These are phyloP conservation scores for Staphylotrichum longicolle DNA, from an alignment of 495 filamentous ascomycete genomes.

Conservation along the genomic window DNA sequence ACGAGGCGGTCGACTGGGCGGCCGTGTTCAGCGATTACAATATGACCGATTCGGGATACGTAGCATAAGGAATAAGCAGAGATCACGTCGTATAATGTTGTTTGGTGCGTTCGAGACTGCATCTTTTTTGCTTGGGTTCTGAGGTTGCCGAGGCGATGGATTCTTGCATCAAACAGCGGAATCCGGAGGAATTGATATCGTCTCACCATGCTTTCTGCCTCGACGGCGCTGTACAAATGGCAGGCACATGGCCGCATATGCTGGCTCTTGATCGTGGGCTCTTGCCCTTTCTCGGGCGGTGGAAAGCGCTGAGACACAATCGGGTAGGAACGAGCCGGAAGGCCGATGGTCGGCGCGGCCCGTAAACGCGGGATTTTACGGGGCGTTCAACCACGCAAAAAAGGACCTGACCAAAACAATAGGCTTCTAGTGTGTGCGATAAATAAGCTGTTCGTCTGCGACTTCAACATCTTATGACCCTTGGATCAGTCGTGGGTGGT, in stretches of 20 bases:
- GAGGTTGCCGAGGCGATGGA: no score
- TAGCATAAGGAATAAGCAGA: background rate
- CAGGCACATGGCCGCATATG: background rate
- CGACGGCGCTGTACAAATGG: no score
- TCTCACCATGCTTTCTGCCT: no score
- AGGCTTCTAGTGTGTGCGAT: no score
- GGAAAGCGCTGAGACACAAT: background rate
- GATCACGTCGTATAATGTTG: no score
- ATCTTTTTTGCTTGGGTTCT: no score
- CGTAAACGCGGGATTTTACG: constrained; percentile 17
- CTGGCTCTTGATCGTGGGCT: background rate
- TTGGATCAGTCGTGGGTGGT: constrained; percentile 2
- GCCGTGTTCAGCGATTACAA: background rate
- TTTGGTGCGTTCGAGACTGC: no score
- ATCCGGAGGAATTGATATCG: no score
- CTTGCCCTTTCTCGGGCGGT: no score
- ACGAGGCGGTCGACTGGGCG: constrained; percentile 10
- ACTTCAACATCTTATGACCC: background rate
- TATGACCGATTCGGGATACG: background rate
- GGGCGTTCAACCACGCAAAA: background rate
- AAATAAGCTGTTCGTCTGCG: no score
- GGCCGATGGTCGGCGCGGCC: constrained; percentile 17
- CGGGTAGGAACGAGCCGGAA: constrained; percentile 5
- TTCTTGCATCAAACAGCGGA: no score
- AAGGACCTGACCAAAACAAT: background rate